Evolutionary conservation across 495 filamentous ascomycete species (phyloP), one percentile per base, ranked within the genome.

Genomic region (Penicillium fimorum): DNA sequence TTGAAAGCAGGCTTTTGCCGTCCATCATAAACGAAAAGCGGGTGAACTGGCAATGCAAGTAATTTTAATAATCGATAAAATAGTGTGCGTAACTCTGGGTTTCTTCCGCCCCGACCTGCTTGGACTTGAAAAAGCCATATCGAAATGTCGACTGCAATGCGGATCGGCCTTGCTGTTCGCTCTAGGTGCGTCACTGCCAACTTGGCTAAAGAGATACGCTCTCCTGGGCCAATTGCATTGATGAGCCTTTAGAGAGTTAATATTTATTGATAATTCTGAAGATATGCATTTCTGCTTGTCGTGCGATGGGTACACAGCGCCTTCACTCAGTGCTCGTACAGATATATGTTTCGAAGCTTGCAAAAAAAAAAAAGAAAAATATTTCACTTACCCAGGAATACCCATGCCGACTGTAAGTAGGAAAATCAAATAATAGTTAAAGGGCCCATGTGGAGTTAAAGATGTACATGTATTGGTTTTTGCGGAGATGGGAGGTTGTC

Each of bases 121-220:
- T 95, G 92, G 8, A 87, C 86, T 64, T 99, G 94, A 64, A 96
- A 97, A 22, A 96, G 86, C 95, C 95, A 99, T 68, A 99, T 97
- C 0, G 91, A 91, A 56, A 94, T 88, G 68, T 99, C 95, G 48
- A 99, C 90, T 18, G 95, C 95, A 27, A 99, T 78, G 13, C 92
- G 85, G 7, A 97, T 77, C 0, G 94, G 91, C 5, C 86, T 81
- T 22, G 82, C 79, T 40, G 81, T 84, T 32, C 82, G 70, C 58
- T 91, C 86, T 55, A 92, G 80, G 53, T 89, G 85, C 17, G 88
- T 79, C 37, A 90, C 79, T 29, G 92, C 87, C 48, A 97, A 79
- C 63, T 90, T 95, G 13, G 91, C 86, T 9, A 99, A 79, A 24
- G 95, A 88, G 49, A 92, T 79, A 22, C 94, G 83, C 58, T 88